These are phyloP conservation scores for Chlamydomonas eustigma DNA, from an alignment of 139 green algal species.

Conservation along the genomic window DNA sequence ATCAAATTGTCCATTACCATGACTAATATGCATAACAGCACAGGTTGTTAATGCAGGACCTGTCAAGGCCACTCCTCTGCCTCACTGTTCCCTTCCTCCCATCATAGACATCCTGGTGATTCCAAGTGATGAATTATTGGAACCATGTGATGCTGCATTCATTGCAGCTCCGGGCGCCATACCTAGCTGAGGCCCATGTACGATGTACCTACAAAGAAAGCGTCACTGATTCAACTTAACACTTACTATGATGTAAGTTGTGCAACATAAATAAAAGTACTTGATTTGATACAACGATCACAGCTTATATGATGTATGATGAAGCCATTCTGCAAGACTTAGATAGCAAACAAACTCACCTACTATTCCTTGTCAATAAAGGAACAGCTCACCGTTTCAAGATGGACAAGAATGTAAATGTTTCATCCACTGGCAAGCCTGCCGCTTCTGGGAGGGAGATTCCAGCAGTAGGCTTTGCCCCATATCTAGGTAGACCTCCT, in stretches of 20 bases:
- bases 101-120: background rate
- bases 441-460: conserved; percentile 7
- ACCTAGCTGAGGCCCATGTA: background rate
- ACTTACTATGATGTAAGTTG: background rate
- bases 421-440: background rate
- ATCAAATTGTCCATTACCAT: no score
- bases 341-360: background rate
- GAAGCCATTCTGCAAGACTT: no score
- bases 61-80: background rate
- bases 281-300: background rate
- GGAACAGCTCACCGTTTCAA: background rate
- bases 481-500: background rate
- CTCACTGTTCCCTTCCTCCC: background rate
- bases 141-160: background rate
- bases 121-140: background rate
- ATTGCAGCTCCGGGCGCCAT: background rate
- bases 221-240: background rate
- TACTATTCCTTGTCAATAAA: background rate
- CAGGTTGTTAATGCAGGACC: no score
- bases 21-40: no score
- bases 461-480: background rate
- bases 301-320: no score
- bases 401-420: background rate
- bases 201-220: background rate
- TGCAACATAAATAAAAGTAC: background rate